Conservation (phyloP, 2,329 filamentous ascomycete genomes). For the Epichloe typhina region DNA sequence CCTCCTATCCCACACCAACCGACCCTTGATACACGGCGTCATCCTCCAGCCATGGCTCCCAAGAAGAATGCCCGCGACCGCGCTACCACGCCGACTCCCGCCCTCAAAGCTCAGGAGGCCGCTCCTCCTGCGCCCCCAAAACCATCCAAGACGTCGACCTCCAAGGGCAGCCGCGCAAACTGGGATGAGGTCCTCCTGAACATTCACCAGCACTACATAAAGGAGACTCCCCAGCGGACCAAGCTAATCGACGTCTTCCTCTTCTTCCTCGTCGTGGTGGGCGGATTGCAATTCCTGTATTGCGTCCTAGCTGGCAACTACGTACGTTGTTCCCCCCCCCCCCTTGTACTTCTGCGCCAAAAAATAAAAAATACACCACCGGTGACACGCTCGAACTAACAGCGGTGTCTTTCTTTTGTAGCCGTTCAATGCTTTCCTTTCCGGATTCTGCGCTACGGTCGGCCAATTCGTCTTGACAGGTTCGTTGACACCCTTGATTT, state of each 20-base stretch:
- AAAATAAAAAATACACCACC: neutral
- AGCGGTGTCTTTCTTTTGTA: constrained; percentile 22
- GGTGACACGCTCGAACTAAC: constrained; percentile 8
- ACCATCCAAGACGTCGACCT: constrained; percentile 1
- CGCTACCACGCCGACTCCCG: constrained; percentile 6
- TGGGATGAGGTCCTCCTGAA: constrained; percentile 51
- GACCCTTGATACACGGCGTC: neutral
- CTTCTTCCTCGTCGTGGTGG: constrained; percentile 72
- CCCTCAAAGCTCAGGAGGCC: constrained; percentile 1
- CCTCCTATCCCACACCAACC: neutral
- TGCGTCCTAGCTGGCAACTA: constrained; percentile 88
- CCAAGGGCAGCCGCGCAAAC: constrained; percentile 19
- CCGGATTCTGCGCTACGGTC: constrained; percentile 86
- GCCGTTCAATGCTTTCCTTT: constrained; percentile 98
- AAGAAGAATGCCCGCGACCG: constrained; percentile 30
- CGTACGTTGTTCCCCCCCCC: constrained; percentile 41
- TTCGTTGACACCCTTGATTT: constrained; percentile 24
- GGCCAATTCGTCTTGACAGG: constrained; percentile 96
- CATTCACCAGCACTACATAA: constrained; percentile 66
- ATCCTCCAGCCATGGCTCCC: constrained; percentile 35
- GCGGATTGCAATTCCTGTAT: constrained; percentile 85
- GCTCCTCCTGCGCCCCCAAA: neutral
- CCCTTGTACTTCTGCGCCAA: neutral
- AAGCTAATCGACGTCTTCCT: constrained; percentile 90
- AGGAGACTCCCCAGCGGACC: constrained; percentile 74